Evolutionary conservation across 768 basidiomycete species (phyloP).

Genomic region (Mycena pura): DNA sequence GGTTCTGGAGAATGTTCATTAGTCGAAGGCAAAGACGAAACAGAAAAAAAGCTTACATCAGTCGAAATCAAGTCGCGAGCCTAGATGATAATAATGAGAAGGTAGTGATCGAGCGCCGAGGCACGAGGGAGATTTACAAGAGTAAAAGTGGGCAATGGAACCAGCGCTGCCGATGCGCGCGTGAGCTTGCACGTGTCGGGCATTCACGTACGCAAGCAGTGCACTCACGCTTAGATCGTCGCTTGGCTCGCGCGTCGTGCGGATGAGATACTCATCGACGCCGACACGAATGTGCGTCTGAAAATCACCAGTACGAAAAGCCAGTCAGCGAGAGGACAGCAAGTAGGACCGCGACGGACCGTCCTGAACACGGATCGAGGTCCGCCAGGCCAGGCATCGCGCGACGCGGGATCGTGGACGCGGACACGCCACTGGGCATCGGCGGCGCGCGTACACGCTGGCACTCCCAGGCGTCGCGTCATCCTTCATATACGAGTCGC

Average conservation of each 20-base stretch:
- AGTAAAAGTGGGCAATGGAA: too few species aligned
- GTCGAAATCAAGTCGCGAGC: too few species aligned
- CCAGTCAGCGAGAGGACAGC: background rate
- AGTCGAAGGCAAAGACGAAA: too few species aligned
- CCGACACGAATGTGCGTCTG: conserved; percentile 65
- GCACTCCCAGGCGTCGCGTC: conserved; percentile 13
- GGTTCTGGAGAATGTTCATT: too few species aligned
- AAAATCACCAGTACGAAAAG: too few species aligned
- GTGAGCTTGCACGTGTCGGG: conserved; percentile 79
- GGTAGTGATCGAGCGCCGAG: too few species aligned
- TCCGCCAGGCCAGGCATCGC: conserved; percentile 58
- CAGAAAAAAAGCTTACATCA: too few species aligned
- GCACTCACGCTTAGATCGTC: conserved; percentile 77
- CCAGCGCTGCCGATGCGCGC: conserved; percentile 43
- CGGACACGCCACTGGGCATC: background rate
- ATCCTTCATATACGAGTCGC: conserved; percentile 36
- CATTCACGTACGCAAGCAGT: conserved; percentile 74
- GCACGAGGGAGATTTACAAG: too few species aligned
- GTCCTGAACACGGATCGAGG: conserved; percentile 62
- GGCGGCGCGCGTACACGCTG: background rate
- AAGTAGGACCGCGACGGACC: conserved; percentile 50
- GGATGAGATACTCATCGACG: conserved; percentile 70
- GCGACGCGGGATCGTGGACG: conserved; percentile 28
- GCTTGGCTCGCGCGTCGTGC: conserved; percentile 66
- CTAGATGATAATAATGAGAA: too few species aligned